Conservation (phyloP, 805 yeast genomes). For the Lipomyces yamanashiensis region DNA sequence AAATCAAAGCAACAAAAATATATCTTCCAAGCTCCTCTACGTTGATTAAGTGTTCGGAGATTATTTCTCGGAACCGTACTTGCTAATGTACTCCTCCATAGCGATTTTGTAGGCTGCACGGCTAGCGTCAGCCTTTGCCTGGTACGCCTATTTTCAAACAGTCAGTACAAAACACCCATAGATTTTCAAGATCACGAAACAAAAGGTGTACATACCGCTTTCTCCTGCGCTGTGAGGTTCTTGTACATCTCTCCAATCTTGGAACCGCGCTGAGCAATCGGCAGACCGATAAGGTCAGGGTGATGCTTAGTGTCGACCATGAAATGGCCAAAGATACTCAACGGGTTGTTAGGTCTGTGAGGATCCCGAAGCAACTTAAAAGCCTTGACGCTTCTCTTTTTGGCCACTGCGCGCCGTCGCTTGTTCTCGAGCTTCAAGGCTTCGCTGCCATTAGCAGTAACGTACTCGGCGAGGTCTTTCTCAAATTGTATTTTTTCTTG, state of each 20-base stretch:
- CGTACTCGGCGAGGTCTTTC: constrained; percentile 20
- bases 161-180: neutral
- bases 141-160: neutral
- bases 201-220: constrained; percentile 4
- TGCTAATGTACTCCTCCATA: constrained; percentile 5
- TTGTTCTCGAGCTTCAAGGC: constrained; percentile 21
- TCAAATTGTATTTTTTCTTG: constrained; percentile 25
- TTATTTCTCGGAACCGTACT: neutral
- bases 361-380: constrained; percentile 19
- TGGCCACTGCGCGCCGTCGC: constrained; percentile 11
- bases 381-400: neutral
- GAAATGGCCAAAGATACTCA: constrained; percentile 5
- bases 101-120: constrained; percentile 1
- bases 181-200: neutral
- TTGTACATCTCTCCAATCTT: constrained; percentile 3
- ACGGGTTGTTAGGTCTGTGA: constrained; percentile 19
- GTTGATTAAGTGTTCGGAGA: neutral
- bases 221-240: neutral
- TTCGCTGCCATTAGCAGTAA: constrained; percentile 9
- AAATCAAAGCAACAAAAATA: too few species aligned
- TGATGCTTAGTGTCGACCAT: neutral
- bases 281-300: constrained; percentile 4
- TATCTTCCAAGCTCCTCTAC: neutral
- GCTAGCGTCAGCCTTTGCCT: constrained; percentile 2
- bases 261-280: constrained; percentile 4